Evolutionary conservation across 2,329 filamentous ascomycete species (phyloP).

Genomic region (Aspergillus amoenus): DNA sequence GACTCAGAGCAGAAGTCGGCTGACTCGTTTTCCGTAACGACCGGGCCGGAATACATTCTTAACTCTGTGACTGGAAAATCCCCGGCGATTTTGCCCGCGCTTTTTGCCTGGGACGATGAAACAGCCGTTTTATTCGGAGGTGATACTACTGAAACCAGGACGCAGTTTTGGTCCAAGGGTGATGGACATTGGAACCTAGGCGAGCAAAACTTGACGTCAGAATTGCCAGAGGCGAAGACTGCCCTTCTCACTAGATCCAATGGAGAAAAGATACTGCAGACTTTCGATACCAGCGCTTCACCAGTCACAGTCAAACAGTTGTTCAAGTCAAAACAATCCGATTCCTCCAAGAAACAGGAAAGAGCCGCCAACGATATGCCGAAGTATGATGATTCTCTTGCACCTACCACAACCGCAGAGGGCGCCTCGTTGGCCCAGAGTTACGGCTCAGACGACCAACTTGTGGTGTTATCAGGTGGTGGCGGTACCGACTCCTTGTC

Average conservation of each 20-base stretch:
- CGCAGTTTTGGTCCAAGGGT: constrained; percentile 64
- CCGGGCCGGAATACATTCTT: constrained; percentile 64
- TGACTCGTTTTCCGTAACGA: constrained; percentile 72
- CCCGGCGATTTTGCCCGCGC: constrained; percentile 65
- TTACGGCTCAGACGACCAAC: constrained; percentile 31
- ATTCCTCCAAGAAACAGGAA: constrained; percentile 39
- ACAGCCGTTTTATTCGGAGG: constrained; percentile 76
- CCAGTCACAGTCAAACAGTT: constrained; percentile 61
- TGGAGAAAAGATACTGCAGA: constrained; percentile 73
- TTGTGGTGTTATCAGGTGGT: constrained; percentile 78
- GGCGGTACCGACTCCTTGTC: constrained; percentile 64
- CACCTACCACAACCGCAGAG: constrained; percentile 63
- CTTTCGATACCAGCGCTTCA: constrained; percentile 69
- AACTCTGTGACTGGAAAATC: constrained; percentile 58
- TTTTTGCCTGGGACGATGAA: constrained; percentile 71
- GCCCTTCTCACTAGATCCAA: constrained; percentile 70
- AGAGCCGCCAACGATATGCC: constrained; percentile 64
- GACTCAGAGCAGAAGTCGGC: constrained; percentile 60
- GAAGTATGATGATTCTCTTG: constrained; percentile 71
- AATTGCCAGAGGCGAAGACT: constrained; percentile 60
- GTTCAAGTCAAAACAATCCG: constrained; percentile 16
- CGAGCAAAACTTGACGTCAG: constrained; percentile 50
- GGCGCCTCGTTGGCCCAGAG: constrained; percentile 72
- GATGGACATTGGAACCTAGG: too few relatives aligned
- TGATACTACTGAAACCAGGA: constrained; percentile 60